Conservation (phyloP, 805 yeast species). For the Saturnispora diversa region DNA sequence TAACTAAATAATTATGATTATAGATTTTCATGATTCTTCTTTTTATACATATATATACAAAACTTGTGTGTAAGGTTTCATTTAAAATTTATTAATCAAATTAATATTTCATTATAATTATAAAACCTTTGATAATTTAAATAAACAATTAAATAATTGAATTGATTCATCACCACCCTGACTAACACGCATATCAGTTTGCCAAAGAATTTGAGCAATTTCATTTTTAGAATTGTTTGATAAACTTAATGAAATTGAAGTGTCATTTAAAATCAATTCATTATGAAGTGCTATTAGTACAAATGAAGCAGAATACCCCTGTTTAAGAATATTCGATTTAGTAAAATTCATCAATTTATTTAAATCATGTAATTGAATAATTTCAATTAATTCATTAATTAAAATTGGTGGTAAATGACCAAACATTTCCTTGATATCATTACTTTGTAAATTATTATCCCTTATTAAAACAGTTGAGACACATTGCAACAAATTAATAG, state of each 20-base stretch:
- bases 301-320: constrained; percentile 29
- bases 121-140: constrained; percentile 40
- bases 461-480: constrained; percentile 49
- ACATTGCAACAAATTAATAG: constrained; percentile 84
- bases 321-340: constrained; percentile 23
- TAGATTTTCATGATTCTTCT: neutral
- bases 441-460: constrained; percentile 16
- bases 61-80: neutral
- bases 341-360: constrained; percentile 22
- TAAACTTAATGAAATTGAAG: constrained; percentile 33
- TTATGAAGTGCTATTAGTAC: constrained; percentile 29
- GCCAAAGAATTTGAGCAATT: constrained; percentile 59
- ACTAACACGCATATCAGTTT: constrained; percentile 62
- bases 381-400: constrained; percentile 16
- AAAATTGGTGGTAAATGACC: constrained; percentile 27
- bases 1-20: neutral
- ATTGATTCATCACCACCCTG: constrained; percentile 89
- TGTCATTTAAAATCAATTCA: constrained; percentile 26
- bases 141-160: constrained; percentile 60
- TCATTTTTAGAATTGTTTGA: constrained; percentile 57
- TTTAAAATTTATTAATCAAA: neutral
- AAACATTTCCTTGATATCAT: constrained; percentile 25
- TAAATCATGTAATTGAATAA: constrained; percentile 19
- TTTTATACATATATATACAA: neutral
- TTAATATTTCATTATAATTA: constrained; percentile 8